Conservation (phyloP, 2,329 filamentous ascomycete genomes). For the Cytospora paraplurivora region DNA sequence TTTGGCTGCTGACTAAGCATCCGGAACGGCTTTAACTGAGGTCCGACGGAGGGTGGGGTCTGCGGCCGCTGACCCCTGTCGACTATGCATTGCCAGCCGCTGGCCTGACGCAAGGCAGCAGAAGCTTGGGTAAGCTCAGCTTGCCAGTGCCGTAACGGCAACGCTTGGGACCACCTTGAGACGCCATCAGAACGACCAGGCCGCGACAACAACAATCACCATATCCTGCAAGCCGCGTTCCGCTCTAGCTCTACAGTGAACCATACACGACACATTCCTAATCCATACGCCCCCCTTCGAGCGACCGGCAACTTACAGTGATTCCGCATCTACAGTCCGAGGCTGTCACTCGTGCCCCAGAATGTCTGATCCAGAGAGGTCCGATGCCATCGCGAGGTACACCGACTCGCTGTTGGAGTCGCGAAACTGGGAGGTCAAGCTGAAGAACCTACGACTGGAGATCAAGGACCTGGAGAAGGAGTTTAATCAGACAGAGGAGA, state of each 20-base stretch:
- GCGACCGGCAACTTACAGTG: neutral
- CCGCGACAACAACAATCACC: neutral
- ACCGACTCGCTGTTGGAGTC: slow-evolving; percentile 87
- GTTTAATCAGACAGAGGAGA: slow-evolving; percentile 96
- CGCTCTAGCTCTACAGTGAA: neutral
- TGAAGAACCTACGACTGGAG: slow-evolving; percentile 89
- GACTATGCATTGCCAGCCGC: slow-evolving; percentile 2
- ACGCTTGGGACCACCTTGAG: slow-evolving; percentile 1
- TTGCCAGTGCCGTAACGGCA: slow-evolving; percentile 18
- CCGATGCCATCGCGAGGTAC: slow-evolving; percentile 75
- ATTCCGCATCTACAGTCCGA: neutral
- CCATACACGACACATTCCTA: neutral
- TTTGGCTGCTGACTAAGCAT: neutral
- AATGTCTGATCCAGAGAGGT: slow-evolving; percentile 60
- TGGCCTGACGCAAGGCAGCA: slow-evolving; percentile 38
- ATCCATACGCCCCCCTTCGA: neutral
- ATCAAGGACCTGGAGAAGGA: slow-evolving; percentile 95
- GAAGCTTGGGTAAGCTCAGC: slow-evolving; percentile 43
- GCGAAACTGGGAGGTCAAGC: slow-evolving; percentile 97
- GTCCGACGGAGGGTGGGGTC: neutral
- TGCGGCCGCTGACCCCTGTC: neutral
- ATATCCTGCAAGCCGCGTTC: neutral
- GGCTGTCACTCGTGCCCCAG: slow-evolving; percentile 38
- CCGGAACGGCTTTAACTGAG: neutral
- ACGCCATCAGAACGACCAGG: neutral